A percentile compares a stretch with the other conserved stretches of the same genome.
Evolutionary conservation across 345 rosid genomes (phyloP).

Genomic region (Eucalyptus melliodora): DNA sequence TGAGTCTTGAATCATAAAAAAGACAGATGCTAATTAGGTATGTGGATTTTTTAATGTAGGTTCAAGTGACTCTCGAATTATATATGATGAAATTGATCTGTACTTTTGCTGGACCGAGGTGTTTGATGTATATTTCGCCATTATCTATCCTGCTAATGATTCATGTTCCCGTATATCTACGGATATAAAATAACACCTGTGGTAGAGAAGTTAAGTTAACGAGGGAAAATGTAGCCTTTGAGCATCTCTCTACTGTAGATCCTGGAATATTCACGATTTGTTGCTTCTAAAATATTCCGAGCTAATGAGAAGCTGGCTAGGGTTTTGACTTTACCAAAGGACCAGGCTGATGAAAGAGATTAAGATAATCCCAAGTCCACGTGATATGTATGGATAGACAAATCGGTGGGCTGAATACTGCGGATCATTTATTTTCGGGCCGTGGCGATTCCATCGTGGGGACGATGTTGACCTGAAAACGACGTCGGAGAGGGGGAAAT

Average conservation of each 20-base stretch:
- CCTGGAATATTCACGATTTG: not conserved
- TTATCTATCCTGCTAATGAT: not conserved
- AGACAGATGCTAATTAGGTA: not conserved
- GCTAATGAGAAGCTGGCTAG: not conserved
- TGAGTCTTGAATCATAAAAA: not conserved
- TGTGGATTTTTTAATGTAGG: not conserved
- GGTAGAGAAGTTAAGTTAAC: not conserved
- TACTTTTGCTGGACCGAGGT: not conserved
- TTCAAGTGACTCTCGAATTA: not conserved
- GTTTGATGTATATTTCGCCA: not conserved
- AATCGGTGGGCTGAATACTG: not conserved
- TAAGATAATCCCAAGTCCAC: not conserved
- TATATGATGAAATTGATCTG: not conserved
- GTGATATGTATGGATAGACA: not conserved
- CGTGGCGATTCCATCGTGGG: not conserved
- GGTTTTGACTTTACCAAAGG: not conserved
- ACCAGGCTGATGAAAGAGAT: not conserved
- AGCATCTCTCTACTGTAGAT: not conserved
- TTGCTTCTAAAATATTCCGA: not conserved
- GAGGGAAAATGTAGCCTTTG: not conserved
- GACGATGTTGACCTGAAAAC: not conserved
- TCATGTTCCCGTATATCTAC: not conserved
- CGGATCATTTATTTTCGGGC: not conserved
- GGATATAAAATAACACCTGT: not conserved
- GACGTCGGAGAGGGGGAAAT: not conserved